These are phyloP conservation scores for Gremmenia infestans DNA, from an alignment of 2,329 filamentous ascomycete species.

Conservation along the genomic window DNA sequence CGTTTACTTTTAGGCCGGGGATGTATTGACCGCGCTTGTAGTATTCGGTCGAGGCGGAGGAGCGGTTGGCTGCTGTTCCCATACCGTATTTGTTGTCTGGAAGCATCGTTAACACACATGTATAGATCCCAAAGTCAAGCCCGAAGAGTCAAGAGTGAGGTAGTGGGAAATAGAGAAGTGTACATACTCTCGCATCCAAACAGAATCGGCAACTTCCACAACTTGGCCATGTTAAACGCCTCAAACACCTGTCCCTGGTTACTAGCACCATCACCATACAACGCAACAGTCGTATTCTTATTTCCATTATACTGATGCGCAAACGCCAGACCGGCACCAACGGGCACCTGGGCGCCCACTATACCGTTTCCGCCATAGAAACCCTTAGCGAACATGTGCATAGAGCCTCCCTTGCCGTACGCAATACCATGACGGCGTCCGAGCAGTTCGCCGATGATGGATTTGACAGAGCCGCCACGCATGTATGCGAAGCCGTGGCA, in stretches of 20 bases:
- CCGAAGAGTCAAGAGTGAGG: background rate
- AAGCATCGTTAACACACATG: background rate
- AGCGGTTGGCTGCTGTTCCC: constrained; percentile 92
- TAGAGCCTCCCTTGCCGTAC: constrained; percentile 97
- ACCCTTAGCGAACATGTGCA: constrained; percentile 99
- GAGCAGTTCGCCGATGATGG: constrained; percentile 92
- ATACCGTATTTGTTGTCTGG: constrained; percentile 99
- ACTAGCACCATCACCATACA: constrained; percentile 97
- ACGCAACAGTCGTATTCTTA: constrained; percentile 79
- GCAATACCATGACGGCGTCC: constrained; percentile 94
- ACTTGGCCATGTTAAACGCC: constrained; percentile 99
- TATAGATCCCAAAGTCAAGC: background rate
- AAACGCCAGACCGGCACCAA: constrained; percentile 93
- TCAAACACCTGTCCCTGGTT: constrained; percentile 99
- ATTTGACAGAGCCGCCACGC: constrained; percentile 85
- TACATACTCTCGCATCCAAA: constrained; percentile 96
- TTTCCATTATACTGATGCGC: constrained; percentile 90
- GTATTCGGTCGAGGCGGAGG: constrained; percentile 96
- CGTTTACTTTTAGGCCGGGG: constrained; percentile 98
- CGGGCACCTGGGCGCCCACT: constrained; percentile 95
- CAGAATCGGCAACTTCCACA: constrained; percentile 92
- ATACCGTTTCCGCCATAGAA: constrained; percentile 99
- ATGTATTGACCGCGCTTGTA: constrained; percentile 99
- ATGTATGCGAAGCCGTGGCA: constrained; percentile 98
- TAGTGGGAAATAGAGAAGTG: background rate